A percentile compares a stretch with the other conserved stretches of the same genome.
Evolutionary conservation across 1,139 yeast species (phyloP).

Genomic region (Suhomyces choctaworum): DNA sequence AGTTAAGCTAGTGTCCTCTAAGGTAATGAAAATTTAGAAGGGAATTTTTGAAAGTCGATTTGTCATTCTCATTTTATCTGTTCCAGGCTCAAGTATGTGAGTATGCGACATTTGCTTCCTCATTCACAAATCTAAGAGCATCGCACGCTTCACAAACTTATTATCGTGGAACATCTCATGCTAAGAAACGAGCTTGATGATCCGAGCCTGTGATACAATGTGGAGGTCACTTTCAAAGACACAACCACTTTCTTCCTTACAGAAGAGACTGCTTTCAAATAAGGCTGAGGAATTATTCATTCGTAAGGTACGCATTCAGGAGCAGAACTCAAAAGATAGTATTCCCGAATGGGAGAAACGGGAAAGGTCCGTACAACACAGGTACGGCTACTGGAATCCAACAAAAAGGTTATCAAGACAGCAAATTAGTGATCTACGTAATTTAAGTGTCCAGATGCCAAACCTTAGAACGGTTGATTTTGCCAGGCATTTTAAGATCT

Average conservation of each 20-base stretch:
- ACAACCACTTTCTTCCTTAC: too few species aligned
- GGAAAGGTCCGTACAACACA: conserved; percentile 57
- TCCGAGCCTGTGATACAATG: too few species aligned
- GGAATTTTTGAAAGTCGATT: neutral
- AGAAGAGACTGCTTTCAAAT: neutral
- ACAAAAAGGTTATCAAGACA: conserved; percentile 64
- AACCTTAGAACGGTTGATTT: conserved; percentile 58
- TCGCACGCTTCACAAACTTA: too few species aligned
- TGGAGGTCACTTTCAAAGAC: too few species aligned
- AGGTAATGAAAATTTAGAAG: neutral
- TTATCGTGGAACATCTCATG: too few species aligned
- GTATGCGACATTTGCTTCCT: too few species aligned
- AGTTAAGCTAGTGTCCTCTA: neutral
- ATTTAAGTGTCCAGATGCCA: conserved; percentile 58
- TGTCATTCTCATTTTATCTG: too few species aligned
- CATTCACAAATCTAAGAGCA: too few species aligned
- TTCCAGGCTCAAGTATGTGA: too few species aligned
- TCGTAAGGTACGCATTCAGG: conserved; percentile 16
- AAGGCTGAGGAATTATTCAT: conserved; percentile 17
- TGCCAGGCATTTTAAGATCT: conserved; percentile 64
- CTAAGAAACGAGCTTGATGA: too few species aligned
- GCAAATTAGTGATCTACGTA: conserved; percentile 66
- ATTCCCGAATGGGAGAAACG: conserved; percentile 63
- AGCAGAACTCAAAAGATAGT: conserved; percentile 9
- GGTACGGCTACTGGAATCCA: conserved; percentile 73